Evolutionary conservation across 441 rosid species (phyloP).

Genomic region (Populus hybrid): DNA sequence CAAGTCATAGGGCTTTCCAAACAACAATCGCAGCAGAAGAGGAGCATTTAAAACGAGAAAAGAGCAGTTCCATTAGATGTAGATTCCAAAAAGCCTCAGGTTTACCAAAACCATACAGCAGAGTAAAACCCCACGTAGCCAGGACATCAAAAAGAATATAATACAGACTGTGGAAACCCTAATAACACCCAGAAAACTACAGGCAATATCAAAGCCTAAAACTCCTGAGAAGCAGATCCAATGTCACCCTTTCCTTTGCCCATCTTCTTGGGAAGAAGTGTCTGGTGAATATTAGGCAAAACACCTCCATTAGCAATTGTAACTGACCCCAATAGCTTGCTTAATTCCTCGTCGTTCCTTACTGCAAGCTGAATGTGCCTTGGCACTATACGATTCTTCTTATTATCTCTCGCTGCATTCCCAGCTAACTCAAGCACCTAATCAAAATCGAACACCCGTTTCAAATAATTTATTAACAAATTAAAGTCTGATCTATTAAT

Average conservation of each 20-base stretch:
- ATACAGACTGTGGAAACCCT: slow-evolving; percentile 15
- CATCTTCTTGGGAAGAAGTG: slow-evolving; percentile 52
- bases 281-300: slow-evolving; percentile 70
- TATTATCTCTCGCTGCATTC: slow-evolving; percentile 80
- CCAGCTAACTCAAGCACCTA: slow-evolving; percentile 81
- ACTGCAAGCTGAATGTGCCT: slow-evolving; percentile 83
- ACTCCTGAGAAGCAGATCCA: slow-evolving; percentile 85
- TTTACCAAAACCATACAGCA: neutral
- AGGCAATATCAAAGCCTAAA: slow-evolving; percentile 19
- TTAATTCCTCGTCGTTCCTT: slow-evolving; percentile 73
- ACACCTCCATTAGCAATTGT: slow-evolving; percentile 88
- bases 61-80: neutral
- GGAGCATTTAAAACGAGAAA: neutral
- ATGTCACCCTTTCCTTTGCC: slow-evolving; percentile 66
- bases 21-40: neutral
- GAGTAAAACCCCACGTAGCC: neutral
- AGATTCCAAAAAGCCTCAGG: neutral
- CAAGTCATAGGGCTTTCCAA: neutral
- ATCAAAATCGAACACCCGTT: neutral
- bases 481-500: too few species aligned
- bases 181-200: neutral
- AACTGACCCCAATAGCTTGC: slow-evolving; percentile 69
- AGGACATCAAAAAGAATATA: neutral
- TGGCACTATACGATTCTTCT: slow-evolving; percentile 70
- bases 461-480: neutral